A percentile compares a stretch with the other conserved stretches of the same genome.
These are phyloP conservation scores for Stellera chamaejasme DNA, from an alignment of 345 rosid species.

Conservation along the genomic window DNA sequence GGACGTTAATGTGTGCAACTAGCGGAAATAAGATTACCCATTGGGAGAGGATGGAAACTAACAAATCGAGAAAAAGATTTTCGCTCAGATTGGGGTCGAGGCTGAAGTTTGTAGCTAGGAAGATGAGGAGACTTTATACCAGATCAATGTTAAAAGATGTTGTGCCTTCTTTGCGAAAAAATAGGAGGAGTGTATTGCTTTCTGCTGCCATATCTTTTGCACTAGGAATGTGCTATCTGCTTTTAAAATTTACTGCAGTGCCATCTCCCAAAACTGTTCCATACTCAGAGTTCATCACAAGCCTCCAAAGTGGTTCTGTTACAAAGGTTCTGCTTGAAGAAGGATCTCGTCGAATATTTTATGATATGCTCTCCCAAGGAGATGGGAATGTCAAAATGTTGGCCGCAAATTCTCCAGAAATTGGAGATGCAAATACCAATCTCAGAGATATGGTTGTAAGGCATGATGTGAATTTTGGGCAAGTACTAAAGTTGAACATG, in stretches of 20 bases:
- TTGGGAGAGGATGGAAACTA: slow-evolving; percentile 19
- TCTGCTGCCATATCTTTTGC: slow-evolving; percentile 38
- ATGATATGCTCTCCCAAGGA: slow-evolving; percentile 26
- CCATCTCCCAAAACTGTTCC: slow-evolving; percentile 74
- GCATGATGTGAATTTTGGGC: slow-evolving; percentile 17
- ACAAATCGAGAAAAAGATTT: slow-evolving; percentile 33
- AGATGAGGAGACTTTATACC: slow-evolving; percentile 42
- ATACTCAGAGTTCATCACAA: slow-evolving; percentile 67
- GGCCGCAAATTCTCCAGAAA: slow-evolving; percentile 24
- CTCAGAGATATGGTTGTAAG: slow-evolving; percentile 18
- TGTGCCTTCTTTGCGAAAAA: slow-evolving; percentile 42
- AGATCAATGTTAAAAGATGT: slow-evolving; percentile 45
- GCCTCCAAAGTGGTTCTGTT: slow-evolving; percentile 64
- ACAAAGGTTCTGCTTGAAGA: slow-evolving; percentile 77
- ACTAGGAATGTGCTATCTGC: slow-evolving; percentile 56
- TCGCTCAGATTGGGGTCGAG: slow-evolving; percentile 65
- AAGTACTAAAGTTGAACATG: slow-evolving; percentile 9
- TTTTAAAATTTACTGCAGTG: slow-evolving; percentile 60
- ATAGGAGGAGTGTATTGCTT: slow-evolving; percentile 42
- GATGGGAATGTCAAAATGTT: slow-evolving; percentile 20
- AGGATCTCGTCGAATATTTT: slow-evolving; percentile 89
- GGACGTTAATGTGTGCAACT: slow-evolving; percentile 23
- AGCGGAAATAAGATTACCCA: slow-evolving; percentile 26
- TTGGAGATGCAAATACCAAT: slow-evolving; percentile 15
- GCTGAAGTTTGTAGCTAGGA: slow-evolving; percentile 41